A percentile compares a stretch with the other conserved stretches of the same genome.
These are phyloP conservation scores for Monosporascus sp. DNA, from an alignment of 2,329 filamentous ascomycete species.

Conservation along the genomic window DNA sequence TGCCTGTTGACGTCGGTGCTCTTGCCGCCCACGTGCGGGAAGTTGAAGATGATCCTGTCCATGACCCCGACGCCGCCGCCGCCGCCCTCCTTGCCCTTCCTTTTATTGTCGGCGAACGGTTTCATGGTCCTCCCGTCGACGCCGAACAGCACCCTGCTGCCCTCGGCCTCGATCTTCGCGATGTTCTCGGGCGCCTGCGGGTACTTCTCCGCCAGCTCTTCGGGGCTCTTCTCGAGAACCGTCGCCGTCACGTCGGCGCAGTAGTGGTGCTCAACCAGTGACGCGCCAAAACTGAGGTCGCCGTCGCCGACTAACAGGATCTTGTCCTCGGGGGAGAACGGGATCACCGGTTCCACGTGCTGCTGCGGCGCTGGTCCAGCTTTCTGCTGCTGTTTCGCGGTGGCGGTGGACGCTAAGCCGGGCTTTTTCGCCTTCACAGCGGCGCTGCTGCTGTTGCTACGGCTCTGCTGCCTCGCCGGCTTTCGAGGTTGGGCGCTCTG, in stretches of 20 bases:
- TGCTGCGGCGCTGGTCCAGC: conserved; percentile 11
- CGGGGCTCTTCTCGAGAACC: conserved; percentile 53
- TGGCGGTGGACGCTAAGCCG: conserved; percentile 4
- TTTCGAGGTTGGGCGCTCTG: conserved; percentile 13
- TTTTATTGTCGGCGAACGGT: conserved; percentile 35
- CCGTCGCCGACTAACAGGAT: conserved; percentile 77
- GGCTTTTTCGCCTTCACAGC: background rate
- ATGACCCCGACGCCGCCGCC: conserved; percentile 38
- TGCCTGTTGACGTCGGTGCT: conserved; percentile 92
- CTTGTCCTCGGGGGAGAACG: conserved; percentile 60
- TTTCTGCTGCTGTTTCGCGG: conserved; percentile 7
- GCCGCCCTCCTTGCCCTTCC: conserved; percentile 21
- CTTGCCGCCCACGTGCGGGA: conserved; percentile 91
- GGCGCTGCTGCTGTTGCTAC: background rate
- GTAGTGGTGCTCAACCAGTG: conserved; percentile 59
- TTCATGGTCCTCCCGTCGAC: conserved; percentile 65
- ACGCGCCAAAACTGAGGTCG: conserved; percentile 72
- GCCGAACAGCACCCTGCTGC: conserved; percentile 47
- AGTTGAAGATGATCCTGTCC: conserved; percentile 89
- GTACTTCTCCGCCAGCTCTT: conserved; percentile 65
- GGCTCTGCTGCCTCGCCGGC: conserved; percentile 4
- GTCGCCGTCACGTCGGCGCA: conserved; percentile 66
- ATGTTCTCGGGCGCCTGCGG: conserved; percentile 62
- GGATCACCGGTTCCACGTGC: conserved; percentile 50
- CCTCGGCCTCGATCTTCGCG: conserved; percentile 42